Evolutionary conservation across 768 basidiomycete genomes (phyloP).

Genomic region (Boletus vermiculosoides): DNA sequence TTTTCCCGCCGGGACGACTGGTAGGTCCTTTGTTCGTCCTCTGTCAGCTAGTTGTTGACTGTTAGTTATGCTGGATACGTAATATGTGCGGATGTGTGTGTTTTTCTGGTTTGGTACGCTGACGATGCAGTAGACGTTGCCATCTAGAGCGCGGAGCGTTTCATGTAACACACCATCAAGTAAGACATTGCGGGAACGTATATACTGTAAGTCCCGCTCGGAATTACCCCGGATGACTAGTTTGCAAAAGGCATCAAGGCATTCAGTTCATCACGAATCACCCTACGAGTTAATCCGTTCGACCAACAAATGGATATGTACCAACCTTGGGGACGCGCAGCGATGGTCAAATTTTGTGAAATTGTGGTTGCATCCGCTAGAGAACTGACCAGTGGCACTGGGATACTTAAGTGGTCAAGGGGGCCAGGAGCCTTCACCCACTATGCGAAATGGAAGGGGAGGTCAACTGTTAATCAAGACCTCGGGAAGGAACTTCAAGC

Average conservation of each 20-base stretch:
- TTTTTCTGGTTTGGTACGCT: background rate
- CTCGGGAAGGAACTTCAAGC: background rate
- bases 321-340: background rate
- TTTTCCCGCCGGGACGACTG: constrained; percentile 80
- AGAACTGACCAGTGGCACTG: too few relatives aligned
- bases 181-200: too few relatives aligned
- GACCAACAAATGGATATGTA: background rate
- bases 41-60: background rate
- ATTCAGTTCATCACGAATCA: background rate
- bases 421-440: background rate
- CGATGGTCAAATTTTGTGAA: too few relatives aligned
- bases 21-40: constrained; percentile 32
- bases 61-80: constrained; percentile 44
- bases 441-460: background rate
- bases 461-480: background rate
- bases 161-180: too few relatives aligned
- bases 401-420: too few relatives aligned
- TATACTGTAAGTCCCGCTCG: too few relatives aligned
- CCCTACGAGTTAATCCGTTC: background rate
- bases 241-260: background rate
- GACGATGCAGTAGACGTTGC: constrained; percentile 36
- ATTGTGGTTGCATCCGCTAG: too few relatives aligned
- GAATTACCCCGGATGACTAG: too few relatives aligned
- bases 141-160: too few relatives aligned
- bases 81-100: constrained; percentile 40